Evolutionary conservation across 2,329 filamentous ascomycete genomes (phyloP), one percentile per base, ranked within the genome.

Genomic region (Monosporascus sp.): DNA sequence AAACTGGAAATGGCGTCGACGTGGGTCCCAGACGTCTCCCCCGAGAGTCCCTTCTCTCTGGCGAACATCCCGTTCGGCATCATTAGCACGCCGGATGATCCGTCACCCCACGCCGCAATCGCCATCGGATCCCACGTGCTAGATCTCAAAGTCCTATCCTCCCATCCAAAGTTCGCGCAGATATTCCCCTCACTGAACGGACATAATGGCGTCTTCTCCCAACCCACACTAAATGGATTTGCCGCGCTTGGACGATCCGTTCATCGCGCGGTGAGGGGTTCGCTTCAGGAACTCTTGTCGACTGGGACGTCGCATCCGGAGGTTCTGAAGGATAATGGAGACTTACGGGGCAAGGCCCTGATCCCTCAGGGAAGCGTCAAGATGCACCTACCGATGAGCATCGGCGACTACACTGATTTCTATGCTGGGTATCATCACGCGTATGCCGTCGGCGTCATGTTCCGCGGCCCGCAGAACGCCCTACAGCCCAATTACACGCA

Each of bases 391-490:
- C 89, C 89, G 2, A 84, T 94, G 81, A 76, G 78, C 51, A 90
- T 93, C 60, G 86, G 88, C 25, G 89, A 93, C 68, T 94, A 93
- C 68, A 90, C 89, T 1, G 89, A 94, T 69, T 94, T 94, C 73
- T 94, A 90, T 65, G 89, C 86, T 9, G 89, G 89, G 15, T 73
- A 86, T 58, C 86, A 92, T 66, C 89, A 94, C 70, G 89, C 89
- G 18, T 86, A 83, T 71, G 58, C 62, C 53, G 79, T 86, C 17
- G 88, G 88, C 4, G 76, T 79, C 11, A 77, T 93, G 56, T 90
- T 93, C 71, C 82, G 89, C 44, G 88, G 87, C 0, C 79, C 84
- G 0, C 76, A 81, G 42, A 86, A 89, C 61, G 88, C 88, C 0
- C 74, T 94, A 24, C 86, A 91, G 67, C 85, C 87, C 27, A 94